phyloP scores from a whole-genome alignment of 345 rosid genomes.

The Eucalyptus erythrocorys region DNA sequence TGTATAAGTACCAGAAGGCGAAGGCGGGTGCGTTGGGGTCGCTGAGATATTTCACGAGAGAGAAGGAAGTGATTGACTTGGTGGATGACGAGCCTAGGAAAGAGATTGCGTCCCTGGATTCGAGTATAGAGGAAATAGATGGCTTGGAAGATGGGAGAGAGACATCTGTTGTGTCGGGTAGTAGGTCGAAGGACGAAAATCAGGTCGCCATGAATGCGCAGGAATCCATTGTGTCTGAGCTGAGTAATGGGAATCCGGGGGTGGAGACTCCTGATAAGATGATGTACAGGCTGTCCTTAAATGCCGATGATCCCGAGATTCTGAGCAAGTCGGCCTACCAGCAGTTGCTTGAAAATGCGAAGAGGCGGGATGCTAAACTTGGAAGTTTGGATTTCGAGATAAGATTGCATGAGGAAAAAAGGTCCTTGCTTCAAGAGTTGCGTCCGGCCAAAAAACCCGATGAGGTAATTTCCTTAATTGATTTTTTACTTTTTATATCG shows the following conservation, averaged over 20 bases:
- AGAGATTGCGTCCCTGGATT: slow-evolving; percentile 46
- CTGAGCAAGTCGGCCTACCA: slow-evolving; percentile 41
- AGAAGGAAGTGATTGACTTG: slow-evolving; percentile 25
- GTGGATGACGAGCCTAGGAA: slow-evolving; percentile 21
- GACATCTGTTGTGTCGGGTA: neutral
- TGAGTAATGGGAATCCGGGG: slow-evolving; percentile 16
- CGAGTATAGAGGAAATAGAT: slow-evolving; percentile 35
- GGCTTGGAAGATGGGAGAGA: slow-evolving; percentile 22
- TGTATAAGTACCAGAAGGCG: slow-evolving; percentile 11
- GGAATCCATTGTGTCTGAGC: slow-evolving; percentile 24
- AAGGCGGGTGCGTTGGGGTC: slow-evolving; percentile 28
- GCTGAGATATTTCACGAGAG: slow-evolving; percentile 18
- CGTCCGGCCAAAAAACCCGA: slow-evolving; percentile 32
- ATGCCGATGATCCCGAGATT: slow-evolving; percentile 8
- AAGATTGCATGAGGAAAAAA: slow-evolving; percentile 31
- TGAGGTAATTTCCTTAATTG: slow-evolving; percentile 28
- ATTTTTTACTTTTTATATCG: neutral
- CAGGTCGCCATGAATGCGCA: slow-evolving; percentile 4
- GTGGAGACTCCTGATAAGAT: slow-evolving; percentile 30
- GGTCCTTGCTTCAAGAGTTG: slow-evolving; percentile 16
- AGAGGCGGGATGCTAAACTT: slow-evolving; percentile 35
- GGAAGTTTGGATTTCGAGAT: slow-evolving; percentile 45
- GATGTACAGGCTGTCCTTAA: slow-evolving; percentile 28
- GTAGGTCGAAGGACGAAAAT: slow-evolving; percentile 10
- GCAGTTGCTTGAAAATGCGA: slow-evolving; percentile 45